Conservation (phyloP, 2,329 filamentous ascomycete species). For the Hypomyces rosellus region DNA sequence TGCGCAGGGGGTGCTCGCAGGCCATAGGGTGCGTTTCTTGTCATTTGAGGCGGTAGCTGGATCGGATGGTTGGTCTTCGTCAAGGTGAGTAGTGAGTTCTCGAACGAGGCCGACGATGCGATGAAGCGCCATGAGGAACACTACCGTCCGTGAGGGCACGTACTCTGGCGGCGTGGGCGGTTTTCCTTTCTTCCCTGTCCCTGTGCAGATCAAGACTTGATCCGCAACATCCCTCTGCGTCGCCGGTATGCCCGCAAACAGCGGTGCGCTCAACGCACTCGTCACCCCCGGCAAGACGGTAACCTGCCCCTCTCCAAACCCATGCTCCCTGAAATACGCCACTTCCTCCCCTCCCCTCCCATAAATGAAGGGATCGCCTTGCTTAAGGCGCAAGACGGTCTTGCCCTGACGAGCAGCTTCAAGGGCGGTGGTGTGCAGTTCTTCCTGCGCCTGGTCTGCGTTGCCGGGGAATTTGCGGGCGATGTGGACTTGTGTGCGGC, state of each 20-base stretch:
- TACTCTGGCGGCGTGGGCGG: constrained; percentile 76
- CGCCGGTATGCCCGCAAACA: constrained; percentile 81
- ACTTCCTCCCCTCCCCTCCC: constrained; percentile 92
- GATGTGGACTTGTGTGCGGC: constrained; percentile 82
- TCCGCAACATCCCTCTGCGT: constrained; percentile 89
- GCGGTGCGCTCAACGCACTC: constrained; percentile 74
- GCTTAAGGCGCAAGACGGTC: constrained; percentile 83
- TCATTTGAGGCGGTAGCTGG: not conserved
- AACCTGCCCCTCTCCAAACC: constrained; percentile 48
- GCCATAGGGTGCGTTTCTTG: constrained; percentile 51
- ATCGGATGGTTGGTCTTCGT: constrained; percentile 14
- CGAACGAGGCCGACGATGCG: constrained; percentile 67
- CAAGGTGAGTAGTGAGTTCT: constrained; percentile 53
- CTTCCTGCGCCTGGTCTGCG: constrained; percentile 86
- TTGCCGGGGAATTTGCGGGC: constrained; percentile 97
- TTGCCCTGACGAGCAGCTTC: constrained; percentile 59
- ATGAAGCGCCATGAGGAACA: constrained; percentile 94
- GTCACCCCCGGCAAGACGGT: constrained; percentile 85
- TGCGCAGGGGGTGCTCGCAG: constrained; percentile 73
- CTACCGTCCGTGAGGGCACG: constrained; percentile 69
- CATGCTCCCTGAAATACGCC: constrained; percentile 60
- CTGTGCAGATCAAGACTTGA: constrained; percentile 92
- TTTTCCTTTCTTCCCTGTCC: constrained; percentile 85
- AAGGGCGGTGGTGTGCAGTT: constrained; percentile 74
- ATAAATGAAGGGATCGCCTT: constrained; percentile 95